These are phyloP conservation scores for Berberis thunbergii DNA, from an alignment of 164 flowering plant species.

Conservation along the genomic window DNA sequence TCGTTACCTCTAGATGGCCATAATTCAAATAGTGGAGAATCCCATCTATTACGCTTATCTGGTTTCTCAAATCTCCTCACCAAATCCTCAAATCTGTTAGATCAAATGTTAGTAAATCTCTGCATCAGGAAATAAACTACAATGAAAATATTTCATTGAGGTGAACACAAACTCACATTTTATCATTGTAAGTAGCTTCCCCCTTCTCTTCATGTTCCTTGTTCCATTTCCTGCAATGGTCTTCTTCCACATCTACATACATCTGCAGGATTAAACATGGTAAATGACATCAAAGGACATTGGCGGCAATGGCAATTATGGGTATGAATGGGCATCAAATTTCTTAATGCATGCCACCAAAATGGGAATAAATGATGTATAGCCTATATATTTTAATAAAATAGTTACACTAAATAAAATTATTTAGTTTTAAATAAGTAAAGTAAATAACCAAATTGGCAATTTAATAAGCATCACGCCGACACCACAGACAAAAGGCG, in stretches of 20 bases:
- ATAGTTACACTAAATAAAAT: too few species aligned
- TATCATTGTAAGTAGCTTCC: constrained; percentile 51
- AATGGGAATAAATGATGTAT: too few species aligned
- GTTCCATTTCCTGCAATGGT: constrained; percentile 73
- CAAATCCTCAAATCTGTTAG: constrained; percentile 65
- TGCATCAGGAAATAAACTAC: not conserved
- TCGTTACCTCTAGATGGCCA: constrained; percentile 39
- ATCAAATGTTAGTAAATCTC: constrained; percentile 1
- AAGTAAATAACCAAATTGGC: too few species aligned
- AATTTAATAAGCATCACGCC: too few species aligned
- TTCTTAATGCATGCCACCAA: too few species aligned
- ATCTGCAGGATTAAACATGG: constrained; percentile 19
- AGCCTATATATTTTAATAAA: too few species aligned
- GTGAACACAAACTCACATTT: constrained; percentile 26
- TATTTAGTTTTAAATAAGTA: too few species aligned
- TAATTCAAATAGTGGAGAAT: constrained; percentile 86
- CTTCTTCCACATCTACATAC: constrained; percentile 61
- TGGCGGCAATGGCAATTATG: not conserved
- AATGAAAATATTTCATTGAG: not conserved
- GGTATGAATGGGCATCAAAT: too few species aligned
- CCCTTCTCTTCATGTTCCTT: constrained; percentile 47
- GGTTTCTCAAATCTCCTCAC: constrained; percentile 87
- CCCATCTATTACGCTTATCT: constrained; percentile 84
- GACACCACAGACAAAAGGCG: too few species aligned
- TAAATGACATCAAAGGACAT: constrained; percentile 1